These are phyloP conservation scores for Leishmania braziliensis DNA, from an alignment of 208 protist genomes.

Conservation along the genomic window DNA sequence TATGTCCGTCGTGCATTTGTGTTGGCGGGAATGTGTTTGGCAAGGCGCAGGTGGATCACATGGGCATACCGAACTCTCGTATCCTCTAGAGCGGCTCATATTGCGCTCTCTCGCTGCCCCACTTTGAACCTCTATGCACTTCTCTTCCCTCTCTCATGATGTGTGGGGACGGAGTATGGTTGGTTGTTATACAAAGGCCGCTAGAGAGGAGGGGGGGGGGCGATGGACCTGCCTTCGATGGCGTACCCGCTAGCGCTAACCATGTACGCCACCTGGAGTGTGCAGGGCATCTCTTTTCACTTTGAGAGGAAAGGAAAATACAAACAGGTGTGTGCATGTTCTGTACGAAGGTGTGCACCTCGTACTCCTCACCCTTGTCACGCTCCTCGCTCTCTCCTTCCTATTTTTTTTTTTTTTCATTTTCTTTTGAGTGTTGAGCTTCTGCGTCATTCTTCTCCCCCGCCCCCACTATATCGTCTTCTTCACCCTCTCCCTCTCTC, in stretches of 20 bases:
- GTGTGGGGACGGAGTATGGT: background rate
- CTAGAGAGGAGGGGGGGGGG: background rate
- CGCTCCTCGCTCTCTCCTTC: background rate
- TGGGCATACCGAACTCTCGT: background rate
- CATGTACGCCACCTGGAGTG: background rate
- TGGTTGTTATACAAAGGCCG: background rate
- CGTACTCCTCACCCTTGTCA: background rate
- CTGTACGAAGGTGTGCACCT: background rate
- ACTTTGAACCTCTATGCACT: background rate
- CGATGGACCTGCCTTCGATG: background rate
- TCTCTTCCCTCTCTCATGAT: background rate
- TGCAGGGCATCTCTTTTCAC: background rate
- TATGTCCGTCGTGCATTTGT: background rate
- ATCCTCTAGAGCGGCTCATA: background rate
- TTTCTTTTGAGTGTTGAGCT: constrained; percentile 6
- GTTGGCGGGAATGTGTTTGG: background rate
- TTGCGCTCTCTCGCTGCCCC: background rate
- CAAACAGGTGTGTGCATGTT: background rate
- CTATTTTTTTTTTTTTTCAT: constrained; percentile 18
- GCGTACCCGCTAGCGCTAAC: background rate
- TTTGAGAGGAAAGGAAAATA: background rate
- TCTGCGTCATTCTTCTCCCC: background rate
- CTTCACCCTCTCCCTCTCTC: background rate
- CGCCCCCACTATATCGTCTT: background rate
- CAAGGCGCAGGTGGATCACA: background rate